Evolutionary conservation across 208 protist species (phyloP).

Genomic region (Acanthamoeba comandoni): DNA sequence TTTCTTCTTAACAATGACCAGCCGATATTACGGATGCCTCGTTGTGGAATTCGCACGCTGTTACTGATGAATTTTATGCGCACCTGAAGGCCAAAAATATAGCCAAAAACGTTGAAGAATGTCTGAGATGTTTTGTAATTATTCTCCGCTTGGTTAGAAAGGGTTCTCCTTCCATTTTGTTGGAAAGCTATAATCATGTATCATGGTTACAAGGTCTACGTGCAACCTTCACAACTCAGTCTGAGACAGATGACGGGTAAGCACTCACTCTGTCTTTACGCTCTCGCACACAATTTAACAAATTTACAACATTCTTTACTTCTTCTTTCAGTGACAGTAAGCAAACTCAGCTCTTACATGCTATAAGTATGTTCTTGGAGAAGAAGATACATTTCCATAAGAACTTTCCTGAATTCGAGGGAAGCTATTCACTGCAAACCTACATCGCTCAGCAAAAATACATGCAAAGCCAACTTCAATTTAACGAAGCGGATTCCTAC

Average conservation of each 20-base stretch:
- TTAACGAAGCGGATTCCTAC: constrained; percentile 34
- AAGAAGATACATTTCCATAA: constrained; percentile 68
- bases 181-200: constrained; percentile 63
- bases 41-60: background rate
- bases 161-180: constrained; percentile 7
- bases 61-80: constrained; percentile 40
- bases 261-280: no score
- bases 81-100: constrained; percentile 28
- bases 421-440: constrained; percentile 68
- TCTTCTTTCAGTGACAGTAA: background rate
- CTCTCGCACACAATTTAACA: no score
- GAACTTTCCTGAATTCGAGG: constrained; percentile 45
- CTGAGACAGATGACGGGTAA: no score
- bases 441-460: constrained; percentile 48
- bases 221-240: no score
- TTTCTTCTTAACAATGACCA: constrained; percentile 19
- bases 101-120: constrained; percentile 26
- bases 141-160: constrained; percentile 20
- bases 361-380: constrained; percentile 50
- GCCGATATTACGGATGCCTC: background rate
- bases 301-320: no score
- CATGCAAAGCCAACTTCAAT: background rate
- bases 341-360: no score
- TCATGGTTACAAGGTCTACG: constrained; percentile 42
- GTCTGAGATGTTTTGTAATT: constrained; percentile 37